Base-by-base conservation (phyloP, 2,329 filamentous ascomycete genomes). In the Emericellopsis atlantica region DNA sequence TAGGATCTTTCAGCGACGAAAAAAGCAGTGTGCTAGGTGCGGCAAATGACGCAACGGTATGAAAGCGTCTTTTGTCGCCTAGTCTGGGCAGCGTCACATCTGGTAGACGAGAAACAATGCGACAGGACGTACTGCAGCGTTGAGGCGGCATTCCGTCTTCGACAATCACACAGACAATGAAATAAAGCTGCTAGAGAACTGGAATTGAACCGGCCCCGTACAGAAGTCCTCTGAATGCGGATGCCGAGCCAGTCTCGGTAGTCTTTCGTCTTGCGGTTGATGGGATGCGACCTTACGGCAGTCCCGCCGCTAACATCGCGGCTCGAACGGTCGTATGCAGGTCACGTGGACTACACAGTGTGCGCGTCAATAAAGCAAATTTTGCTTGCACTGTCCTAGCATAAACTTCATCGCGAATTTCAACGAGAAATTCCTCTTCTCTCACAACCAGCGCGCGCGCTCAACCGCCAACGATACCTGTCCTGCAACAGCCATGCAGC, bases 331-430 rank as follows among this genome's bases (percentile, higher is more conserved):
- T 29, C 14, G 34, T 36, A n/a, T 29, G 37, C 39, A 44, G 34
- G 43, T 41, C 39, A 44, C 21, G 23, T 35, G 26, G 22, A 14
- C 14, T 32, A 16, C n/a, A 44, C 43, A 39, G 43, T 44, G 43
- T 34, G 31, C 11, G 32, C 16, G 16, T 26, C 8, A 32, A 37
- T 40, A 5, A 8, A 21, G 32, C 32, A 47, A 44, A 45, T 43
- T 46, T 43, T 42, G 21, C 29, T 14, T 10, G 26, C 38, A 43
- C 32, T 39, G 26, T 41, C 24, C 29, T 31, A 6, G 43, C 39
- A 47, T 32, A 41, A 40, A 22, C 32, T 40, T 37, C 42, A n/a
- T 44, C 40, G 16, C 35, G 40, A 44, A 39, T 40, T 40, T 41
- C 40, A 39, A 26, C 32, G 36, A 48, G 39, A 46, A 42, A 46